Percentiles rank a stretch among this genome's conserved stretches.
Evolutionary conservation across 305 asterid genomes (phyloP).

Genomic region (Solanum hybrid): DNA sequence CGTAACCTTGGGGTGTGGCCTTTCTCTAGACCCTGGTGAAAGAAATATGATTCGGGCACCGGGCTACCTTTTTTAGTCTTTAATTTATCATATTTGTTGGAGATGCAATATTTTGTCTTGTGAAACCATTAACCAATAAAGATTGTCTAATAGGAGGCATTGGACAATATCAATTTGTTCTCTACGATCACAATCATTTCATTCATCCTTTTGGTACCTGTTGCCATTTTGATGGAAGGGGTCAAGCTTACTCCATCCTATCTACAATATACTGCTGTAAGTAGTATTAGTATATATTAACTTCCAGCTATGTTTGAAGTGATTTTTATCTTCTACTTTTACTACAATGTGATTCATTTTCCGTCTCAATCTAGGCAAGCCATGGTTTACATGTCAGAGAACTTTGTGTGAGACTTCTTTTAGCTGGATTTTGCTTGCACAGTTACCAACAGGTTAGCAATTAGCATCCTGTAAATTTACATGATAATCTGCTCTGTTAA

Average conservation of each 20-base stretch:
- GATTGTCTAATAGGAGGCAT: slow-evolving; percentile 42
- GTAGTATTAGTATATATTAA: slow-evolving; percentile 6
- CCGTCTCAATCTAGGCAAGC: slow-evolving; percentile 38
- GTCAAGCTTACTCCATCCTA: slow-evolving; percentile 59
- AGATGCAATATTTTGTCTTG: not conserved
- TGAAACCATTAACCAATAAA: not conserved
- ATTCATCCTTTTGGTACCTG: slow-evolving; percentile 50
- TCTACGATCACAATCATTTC: slow-evolving; percentile 62
- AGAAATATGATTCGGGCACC: not conserved
- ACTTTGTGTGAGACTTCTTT: slow-evolving; percentile 38
- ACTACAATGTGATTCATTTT: not conserved
- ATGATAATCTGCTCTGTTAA: not conserved
- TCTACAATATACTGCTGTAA: slow-evolving; percentile 58
- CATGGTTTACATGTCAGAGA: slow-evolving; percentile 59
- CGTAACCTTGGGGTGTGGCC: not conserved
- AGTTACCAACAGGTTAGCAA: slow-evolving; percentile 75
- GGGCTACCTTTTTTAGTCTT: not conserved
- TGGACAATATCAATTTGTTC: slow-evolving; percentile 80
- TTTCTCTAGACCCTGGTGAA: not conserved
- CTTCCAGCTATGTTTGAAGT: not conserved
- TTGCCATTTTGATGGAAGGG: slow-evolving; percentile 59
- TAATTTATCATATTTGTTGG: not conserved
- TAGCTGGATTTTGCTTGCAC: slow-evolving; percentile 82
- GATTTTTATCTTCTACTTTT: not conserved
- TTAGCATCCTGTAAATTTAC: slow-evolving; percentile 4